Evolutionary conservation across 2,329 filamentous ascomycete species (phyloP), one percentile per base, ranked within the genome.

Genomic region (Verticillium zaregamsianum): DNA sequence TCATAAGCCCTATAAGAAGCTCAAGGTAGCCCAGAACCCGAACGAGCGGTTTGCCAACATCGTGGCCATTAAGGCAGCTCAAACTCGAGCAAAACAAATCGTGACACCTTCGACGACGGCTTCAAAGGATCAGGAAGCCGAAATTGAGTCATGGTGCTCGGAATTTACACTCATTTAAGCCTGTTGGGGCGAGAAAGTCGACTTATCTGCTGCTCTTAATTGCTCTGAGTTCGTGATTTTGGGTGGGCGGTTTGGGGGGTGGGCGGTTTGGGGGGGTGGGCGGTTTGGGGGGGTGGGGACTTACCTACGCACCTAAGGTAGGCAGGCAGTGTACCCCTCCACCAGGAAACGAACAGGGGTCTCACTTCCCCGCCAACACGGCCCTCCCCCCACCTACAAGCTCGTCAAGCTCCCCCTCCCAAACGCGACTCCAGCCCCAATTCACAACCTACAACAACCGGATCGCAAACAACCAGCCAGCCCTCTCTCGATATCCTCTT

Each of bases 381-480:
- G 12, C 20, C n/a, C n/a, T 12, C 57, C 45, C 40, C 33, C 28
- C 57, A 15, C 28, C 32, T 17, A 35, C 49, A 15, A 35, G 45
- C 45, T 52, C 45, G 8, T 23, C 37, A 49, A 28, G 57, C 54
- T 45, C 28, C 28, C 5, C 35, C 2, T 7, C 23, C 35, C 8
- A 32, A 12, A 57, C 14, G 7, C n/a, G 1, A 54, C 2, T 23
- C 20, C 5, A 17, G 12, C 9, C 17, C 12, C 25, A 20, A 45
- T 11, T 58, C 37, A 2, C 15, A 57, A 28, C 17, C 8, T 14
- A 12, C n/a, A 17, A 52, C 31, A 59, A 64, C 20, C n/a, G 49
- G 60, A 40, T 59, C 64, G 35, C 39, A 20, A 57, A 59, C 61
- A 20, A 37, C 35, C 35, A 28, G 28, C 25, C 33, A 31, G 35